Conservation (phyloP, 371 early-diverging fungal species). For the Mortierella sp. region DNA sequence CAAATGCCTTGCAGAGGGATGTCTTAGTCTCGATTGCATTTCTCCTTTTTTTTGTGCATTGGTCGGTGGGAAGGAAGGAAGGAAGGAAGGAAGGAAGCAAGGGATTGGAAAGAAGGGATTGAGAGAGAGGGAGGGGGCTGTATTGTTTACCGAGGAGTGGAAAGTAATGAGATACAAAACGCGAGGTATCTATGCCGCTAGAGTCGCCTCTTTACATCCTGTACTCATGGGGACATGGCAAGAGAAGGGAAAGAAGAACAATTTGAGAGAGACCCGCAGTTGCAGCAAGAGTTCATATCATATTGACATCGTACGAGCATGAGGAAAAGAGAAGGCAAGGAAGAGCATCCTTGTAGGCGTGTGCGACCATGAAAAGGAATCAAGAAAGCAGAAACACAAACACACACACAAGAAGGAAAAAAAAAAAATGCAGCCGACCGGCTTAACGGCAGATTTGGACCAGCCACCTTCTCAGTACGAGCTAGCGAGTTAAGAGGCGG, state of each 20-base stretch:
- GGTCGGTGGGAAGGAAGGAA: background rate
- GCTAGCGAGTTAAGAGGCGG: background rate
- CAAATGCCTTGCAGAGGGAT: background rate
- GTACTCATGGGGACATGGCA: slow-evolving; percentile 1
- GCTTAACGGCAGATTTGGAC: slow-evolving; percentile 7
- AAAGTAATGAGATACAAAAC: background rate
- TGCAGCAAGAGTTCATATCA: background rate
- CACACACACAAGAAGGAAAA: background rate
- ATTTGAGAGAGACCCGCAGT: background rate
- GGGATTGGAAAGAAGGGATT: too few species aligned
- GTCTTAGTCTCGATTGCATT: slow-evolving; percentile 8
- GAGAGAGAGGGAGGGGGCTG: background rate
- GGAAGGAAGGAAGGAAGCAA: background rate
- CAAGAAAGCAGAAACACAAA: background rate
- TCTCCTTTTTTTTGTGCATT: background rate
- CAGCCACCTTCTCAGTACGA: background rate
- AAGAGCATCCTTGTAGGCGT: background rate
- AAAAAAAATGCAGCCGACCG: slow-evolving; percentile 10
- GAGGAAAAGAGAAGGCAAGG: background rate
- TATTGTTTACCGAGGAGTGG: background rate
- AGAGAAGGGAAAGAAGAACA: background rate
- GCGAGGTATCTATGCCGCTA: slow-evolving; percentile 9
- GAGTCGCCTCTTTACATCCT: background rate
- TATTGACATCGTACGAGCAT: background rate
- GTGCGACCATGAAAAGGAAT: slow-evolving; percentile 4